Percentiles rank a stretch among this genome's conserved stretches.
These are phyloP conservation scores for Pleurotus eryngii DNA, from an alignment of 768 basidiomycete species.

Conservation along the genomic window DNA sequence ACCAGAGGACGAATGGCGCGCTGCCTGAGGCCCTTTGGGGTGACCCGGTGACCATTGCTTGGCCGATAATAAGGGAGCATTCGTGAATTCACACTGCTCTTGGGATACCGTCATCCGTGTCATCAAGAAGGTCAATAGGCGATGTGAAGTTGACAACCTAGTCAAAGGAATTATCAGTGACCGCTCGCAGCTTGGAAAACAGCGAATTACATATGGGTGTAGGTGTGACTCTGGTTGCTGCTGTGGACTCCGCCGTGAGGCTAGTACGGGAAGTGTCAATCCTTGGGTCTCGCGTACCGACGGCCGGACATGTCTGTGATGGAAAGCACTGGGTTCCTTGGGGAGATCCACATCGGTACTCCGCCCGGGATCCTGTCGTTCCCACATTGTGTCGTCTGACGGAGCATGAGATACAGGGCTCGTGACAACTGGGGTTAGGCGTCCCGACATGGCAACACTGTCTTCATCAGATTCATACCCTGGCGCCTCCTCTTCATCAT, in stretches of 20 bases:
- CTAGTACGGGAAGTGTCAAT: conserved; percentile 12
- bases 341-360: conserved; percentile 11
- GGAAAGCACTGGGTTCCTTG: conserved; percentile 15
- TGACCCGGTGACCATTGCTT: no score
- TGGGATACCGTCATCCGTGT: neutral
- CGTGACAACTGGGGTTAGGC: conserved; percentile 12
- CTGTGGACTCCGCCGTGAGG: conserved; percentile 6
- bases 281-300: conserved; percentile 11
- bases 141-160: conserved; percentile 43
- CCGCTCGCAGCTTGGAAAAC: neutral
- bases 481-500: conserved; percentile 31
- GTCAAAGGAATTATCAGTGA: conserved; percentile 5
- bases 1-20: no score
- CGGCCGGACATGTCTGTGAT: conserved; percentile 12
- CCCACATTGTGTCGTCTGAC: conserved; percentile 30
- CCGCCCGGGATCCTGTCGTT: conserved; percentile 16
- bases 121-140: conserved; percentile 28
- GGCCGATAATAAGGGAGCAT: conserved; percentile 11
- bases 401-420: conserved; percentile 24
- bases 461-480: conserved; percentile 39
- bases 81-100: conserved; percentile 5
- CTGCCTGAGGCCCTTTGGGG: no score
- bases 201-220: conserved; percentile 40
- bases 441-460: conserved; percentile 23
- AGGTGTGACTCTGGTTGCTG: conserved; percentile 30